A percentile compares a stretch with the other conserved stretches of the same genome.
phyloP scores from a whole-genome alignment of 352 stramenopile species.

The Blastocystis sp. region DNA sequence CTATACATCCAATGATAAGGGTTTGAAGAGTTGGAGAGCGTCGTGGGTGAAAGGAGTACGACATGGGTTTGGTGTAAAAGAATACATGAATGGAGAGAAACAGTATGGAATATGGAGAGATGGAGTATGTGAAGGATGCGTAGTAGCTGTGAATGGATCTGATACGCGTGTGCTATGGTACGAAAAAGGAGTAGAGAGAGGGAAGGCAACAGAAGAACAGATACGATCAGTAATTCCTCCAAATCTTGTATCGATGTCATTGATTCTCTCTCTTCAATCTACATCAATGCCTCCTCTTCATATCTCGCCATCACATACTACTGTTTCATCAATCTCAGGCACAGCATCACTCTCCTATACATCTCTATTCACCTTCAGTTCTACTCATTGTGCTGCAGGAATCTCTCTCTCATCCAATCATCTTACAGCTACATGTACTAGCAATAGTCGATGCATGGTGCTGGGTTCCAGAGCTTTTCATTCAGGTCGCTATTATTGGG shows the following conservation, averaged over 20 bases:
- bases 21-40: background rate
- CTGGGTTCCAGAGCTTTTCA: slow-evolving; percentile 45
- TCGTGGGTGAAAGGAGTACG: slow-evolving; percentile 29
- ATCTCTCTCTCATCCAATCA: slow-evolving; percentile 18
- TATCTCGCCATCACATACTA: background rate
- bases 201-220: background rate
- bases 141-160: background rate
- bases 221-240: background rate
- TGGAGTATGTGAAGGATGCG: background rate
- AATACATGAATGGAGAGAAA: background rate
- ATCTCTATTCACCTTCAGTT: slow-evolving; percentile 4
- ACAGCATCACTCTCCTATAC: background rate
- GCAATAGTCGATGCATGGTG: slow-evolving; percentile 60
- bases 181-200: background rate
- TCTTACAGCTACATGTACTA: slow-evolving; percentile 13
- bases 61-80: slow-evolving; percentile 40
- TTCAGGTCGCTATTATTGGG: slow-evolving; percentile 38
- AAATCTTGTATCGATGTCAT: background rate
- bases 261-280: background rate
- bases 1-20: background rate
- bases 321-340: background rate
- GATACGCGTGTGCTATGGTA: background rate
- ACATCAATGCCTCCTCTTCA: background rate
- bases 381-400: slow-evolving; percentile 24
- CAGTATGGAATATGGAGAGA: slow-evolving; percentile 30